Percentiles rank a stretch among this genome's conserved stretches.
Conservation (phyloP, 2,329 filamentous ascomycete genomes). For the Ceratocystis lukuohia region DNA sequence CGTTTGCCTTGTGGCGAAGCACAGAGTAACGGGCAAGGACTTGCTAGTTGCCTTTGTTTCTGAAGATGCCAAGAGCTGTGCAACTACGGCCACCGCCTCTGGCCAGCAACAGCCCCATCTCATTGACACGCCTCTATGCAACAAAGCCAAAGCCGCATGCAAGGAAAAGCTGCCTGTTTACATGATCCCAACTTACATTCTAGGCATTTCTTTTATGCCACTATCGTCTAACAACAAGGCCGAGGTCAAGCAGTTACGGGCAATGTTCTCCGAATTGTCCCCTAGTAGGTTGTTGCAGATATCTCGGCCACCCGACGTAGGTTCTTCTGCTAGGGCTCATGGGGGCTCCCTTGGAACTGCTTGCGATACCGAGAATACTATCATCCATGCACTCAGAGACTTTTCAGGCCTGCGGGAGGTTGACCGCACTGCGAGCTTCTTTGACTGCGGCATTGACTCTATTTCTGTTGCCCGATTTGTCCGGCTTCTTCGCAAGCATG, state of each 20-base stretch:
- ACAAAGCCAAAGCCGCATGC: conserved; percentile 46
- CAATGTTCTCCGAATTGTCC: conserved; percentile 49
- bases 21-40: conserved; percentile 61
- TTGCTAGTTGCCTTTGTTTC: conserved; percentile 65
- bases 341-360: neutral
- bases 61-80: neutral
- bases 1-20: conserved; percentile 60
- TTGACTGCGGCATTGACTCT: conserved; percentile 78
- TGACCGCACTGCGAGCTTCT: conserved; percentile 51
- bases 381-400: conserved; percentile 42
- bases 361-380: conserved; percentile 22
- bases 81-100: neutral
- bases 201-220: conserved; percentile 58
- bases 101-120: conserved; percentile 16
- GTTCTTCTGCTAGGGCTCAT: conserved; percentile 26
- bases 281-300: conserved; percentile 39
- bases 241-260: conserved; percentile 55
- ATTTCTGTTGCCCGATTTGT: conserved; percentile 67
- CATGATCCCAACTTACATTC: conserved; percentile 80
- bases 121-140: neutral
- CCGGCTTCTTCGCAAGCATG: conserved; percentile 46
- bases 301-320: conserved; percentile 21
- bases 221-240: conserved; percentile 84
- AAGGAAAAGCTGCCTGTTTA: conserved; percentile 59
- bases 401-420: conserved; percentile 38